Base-by-base conservation (phyloP, 2,329 filamentous ascomycete genomes). In the Colletotrichum destructivum region DNA sequence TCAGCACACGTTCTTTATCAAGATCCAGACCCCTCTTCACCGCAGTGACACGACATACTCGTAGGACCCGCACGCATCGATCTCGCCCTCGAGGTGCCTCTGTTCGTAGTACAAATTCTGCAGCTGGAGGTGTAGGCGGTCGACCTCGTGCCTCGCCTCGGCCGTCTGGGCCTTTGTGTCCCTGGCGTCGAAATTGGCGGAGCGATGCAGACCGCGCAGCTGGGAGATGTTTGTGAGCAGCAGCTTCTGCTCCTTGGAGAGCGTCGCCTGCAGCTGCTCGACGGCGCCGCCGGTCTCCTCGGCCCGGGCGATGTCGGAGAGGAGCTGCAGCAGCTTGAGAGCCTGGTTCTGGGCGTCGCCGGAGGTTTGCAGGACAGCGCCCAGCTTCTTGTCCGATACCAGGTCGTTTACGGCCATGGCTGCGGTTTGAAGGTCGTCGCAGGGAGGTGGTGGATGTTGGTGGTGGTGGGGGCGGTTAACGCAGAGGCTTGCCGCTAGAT, bases 51-150 rank as follows among this genome's bases (percentile, higher is more conserved):
- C 7, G 1, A 26, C n/a, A 21, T 84, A 97, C 94, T 98, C 94
- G 77, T 97, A 98, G 62, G 92, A 93, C 79, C 98, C 94, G 81
- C 96, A 98, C 11, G 94, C 94, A 0, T 90, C 86, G 73, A 99
- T 98, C 83, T 99, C 96, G 60, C 94, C 94, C 74, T 93, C 91
- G 66, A 99, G 85, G 81, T 98, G 95, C 66, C 94, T 88, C 84
- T 98, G 95, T 82, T 99, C 96, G 79, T 99, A 99, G 81, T 96
- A 97, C 9, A 99, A 85, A 79, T 99, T 99, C 82, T 98, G 96
- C 66, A 99, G 87, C 79, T 97, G 94, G 47, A 99, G 87, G 80
- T 98, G 95, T 73, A 99, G 87, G 61, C 92, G 90, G 80, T 99
- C 96, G 74, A 98, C 94, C 82, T 98, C 94, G 77, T 96, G 93